Evolutionary conservation across 2,329 filamentous ascomycete genomes (phyloP).

Genomic region (Colletotrichum viniferum): DNA sequence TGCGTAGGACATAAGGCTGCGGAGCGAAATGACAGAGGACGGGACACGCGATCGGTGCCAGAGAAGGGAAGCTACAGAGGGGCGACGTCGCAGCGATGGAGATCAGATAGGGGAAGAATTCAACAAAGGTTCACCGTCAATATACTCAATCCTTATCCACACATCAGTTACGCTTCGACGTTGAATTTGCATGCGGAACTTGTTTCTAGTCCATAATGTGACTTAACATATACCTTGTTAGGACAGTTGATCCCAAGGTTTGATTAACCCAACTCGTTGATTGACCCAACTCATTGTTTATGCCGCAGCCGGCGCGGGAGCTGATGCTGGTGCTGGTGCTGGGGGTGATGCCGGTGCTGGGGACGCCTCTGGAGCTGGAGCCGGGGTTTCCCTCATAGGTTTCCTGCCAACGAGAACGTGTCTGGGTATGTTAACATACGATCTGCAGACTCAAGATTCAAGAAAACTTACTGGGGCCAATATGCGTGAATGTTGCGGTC

Average conservation of each 20-base stretch:
- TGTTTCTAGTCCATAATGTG: no score
- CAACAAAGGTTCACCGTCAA: accelerated
- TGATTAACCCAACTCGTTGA: no score
- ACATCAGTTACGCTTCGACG: accelerated
- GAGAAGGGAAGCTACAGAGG: accelerated
- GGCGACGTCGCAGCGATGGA: not conserved
- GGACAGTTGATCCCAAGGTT: no score
- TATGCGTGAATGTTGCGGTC: not conserved
- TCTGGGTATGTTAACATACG: not conserved
- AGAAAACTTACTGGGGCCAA: not conserved
- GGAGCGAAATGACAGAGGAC: accelerated
- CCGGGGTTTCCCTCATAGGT: accelerated
- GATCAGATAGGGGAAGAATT: accelerated
- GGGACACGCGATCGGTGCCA: accelerated
- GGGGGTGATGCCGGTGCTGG: no score
- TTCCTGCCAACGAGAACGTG: not conserved
- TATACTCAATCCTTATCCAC: not conserved
- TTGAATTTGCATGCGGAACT: not conserved
- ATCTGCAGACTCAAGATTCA: accelerated
- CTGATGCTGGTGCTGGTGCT: no score
- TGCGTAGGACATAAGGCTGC: not conserved
- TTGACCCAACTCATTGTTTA: no score
- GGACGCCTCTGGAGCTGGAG: no score
- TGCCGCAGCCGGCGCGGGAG: no score
- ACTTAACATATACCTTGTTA: no score